Base-by-base conservation (phyloP, 2,329 filamentous ascomycete genomes). In the Colletotrichum neosansevieriae region DNA sequence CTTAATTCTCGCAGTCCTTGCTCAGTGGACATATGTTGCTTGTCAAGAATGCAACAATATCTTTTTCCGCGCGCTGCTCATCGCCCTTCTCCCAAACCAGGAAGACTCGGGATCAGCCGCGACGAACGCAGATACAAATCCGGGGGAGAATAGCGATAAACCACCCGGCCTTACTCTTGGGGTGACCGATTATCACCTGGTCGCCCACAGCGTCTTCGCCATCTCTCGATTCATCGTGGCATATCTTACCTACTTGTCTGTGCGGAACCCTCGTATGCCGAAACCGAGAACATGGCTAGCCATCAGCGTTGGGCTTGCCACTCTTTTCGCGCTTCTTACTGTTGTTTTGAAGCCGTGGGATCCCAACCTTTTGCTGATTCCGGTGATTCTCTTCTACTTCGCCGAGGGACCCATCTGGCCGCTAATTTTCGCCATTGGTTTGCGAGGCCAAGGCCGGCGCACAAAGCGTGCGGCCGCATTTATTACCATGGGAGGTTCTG, bases 381-480 rank as follows among this genome's bases (percentile, higher is more conserved):
- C 93, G 71, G 81, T 92, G 2, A 83, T 90, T 44, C 73, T 94
- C 32, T 91, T 92, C 71, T 90, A 93, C 72, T 93, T 97, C 78
- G 93, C 92, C 74, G 93, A 95, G 77, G 92, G 91, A 0, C 93
- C 94, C 58, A 88, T 93, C 73, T 97, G 93, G 84, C 94, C 94
- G 0, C 89, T 94, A 2, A 90, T 96, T 68, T 94, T 94, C 72
- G 89, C 92, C 3, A 85, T 96, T 12, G 92, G 91, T 3, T 89
- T 97, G 67, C 88, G 93, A 3, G 93, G 94, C 1, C 87, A 97
- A 57, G 94, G 94, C 0, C 86, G 88, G n/a, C 86, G 93, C 71
- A 94, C 92, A 4, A 97, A 97, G 80, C 86, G 91, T 54, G 93
- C 91, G 0, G 91, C 91, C 0, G 91, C 91, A 1, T 92, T 89